Conservation (phyloP, 2,329 filamentous ascomycete genomes). For the Rugonectria rugulosa region DNA sequence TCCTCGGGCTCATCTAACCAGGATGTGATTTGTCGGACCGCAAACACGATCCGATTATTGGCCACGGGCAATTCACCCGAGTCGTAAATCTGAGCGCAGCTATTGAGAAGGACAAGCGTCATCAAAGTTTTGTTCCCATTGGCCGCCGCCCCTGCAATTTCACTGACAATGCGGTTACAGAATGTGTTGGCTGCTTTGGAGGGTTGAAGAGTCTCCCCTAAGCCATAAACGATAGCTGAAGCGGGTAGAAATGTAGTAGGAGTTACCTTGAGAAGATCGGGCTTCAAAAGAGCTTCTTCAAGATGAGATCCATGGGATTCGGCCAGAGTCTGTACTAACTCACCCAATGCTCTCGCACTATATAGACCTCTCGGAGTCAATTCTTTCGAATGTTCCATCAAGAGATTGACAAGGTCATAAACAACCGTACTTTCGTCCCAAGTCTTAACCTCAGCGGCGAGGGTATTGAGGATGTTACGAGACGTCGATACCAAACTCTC, state of each 20-base stretch:
- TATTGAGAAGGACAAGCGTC: conserved; percentile 62
- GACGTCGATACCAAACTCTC: conserved; percentile 53
- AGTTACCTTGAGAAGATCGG: conserved; percentile 56
- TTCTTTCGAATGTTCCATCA: conserved; percentile 53
- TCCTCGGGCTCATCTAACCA: conserved; percentile 67
- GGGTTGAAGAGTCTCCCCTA: conserved; percentile 57
- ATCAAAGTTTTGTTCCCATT: conserved; percentile 54
- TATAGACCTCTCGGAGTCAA: conserved; percentile 58
- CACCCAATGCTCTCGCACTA: conserved; percentile 59
- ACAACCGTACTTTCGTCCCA: conserved; percentile 53
- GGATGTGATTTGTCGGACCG: conserved; percentile 78
- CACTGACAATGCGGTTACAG: conserved; percentile 67
- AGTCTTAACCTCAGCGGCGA: conserved; percentile 43
- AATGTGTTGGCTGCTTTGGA: conserved; percentile 61
- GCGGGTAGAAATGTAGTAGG: conserved; percentile 57
- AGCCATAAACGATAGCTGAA: conserved; percentile 58
- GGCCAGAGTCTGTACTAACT: conserved; percentile 56
- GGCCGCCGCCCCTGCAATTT: conserved; percentile 60
- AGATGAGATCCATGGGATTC: conserved; percentile 55
- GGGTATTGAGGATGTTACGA: conserved; percentile 46
- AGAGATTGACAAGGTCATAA: conserved; percentile 51
- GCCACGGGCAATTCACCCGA: conserved; percentile 62
- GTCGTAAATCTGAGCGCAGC: conserved; percentile 60
- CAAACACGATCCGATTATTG: conserved; percentile 79
- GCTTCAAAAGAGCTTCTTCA: conserved; percentile 56